Percentiles rank a stretch among this genome's conserved stretches.
Evolutionary conservation across 2,329 filamentous ascomycete species (phyloP).

Genomic region (Ophiocordyceps sinensis): DNA sequence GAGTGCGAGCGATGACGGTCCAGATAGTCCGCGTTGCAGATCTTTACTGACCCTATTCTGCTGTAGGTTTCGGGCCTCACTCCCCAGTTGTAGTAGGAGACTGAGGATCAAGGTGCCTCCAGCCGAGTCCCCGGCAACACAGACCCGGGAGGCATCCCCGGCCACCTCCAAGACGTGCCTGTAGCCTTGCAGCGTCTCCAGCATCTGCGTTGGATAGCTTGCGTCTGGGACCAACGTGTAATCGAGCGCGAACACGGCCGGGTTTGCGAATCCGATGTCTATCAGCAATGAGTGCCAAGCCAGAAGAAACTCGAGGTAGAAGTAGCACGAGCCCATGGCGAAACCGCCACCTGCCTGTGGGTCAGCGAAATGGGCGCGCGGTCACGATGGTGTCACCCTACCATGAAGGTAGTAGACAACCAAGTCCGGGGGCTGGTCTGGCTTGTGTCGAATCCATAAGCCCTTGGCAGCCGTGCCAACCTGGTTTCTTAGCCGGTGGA

Average conservation of each 20-base stretch:
- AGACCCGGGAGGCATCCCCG: conserved; percentile 45
- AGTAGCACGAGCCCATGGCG: conserved; percentile 66
- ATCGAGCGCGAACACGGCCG: conserved; percentile 65
- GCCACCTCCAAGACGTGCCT: conserved; percentile 49
- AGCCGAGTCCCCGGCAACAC: conserved; percentile 66
- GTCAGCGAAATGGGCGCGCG: not conserved
- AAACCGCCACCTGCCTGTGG: conserved; percentile 54
- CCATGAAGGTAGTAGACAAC: conserved; percentile 76
- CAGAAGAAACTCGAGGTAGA: conserved; percentile 74
- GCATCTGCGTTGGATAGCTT: conserved; percentile 57
- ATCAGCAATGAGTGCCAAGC: conserved; percentile 55
- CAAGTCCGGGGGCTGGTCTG: conserved; percentile 49
- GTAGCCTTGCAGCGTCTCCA: conserved; percentile 57
- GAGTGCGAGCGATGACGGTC: conserved; percentile 7
- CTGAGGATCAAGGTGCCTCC: conserved; percentile 62
- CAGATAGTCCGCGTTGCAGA: conserved; percentile 1
- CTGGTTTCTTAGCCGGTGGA: conserved; percentile 4
- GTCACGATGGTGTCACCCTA: conserved; percentile 19
- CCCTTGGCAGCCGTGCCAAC: conserved; percentile 37
- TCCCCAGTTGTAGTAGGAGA: conserved; percentile 52
- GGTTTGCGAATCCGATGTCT: conserved; percentile 53
- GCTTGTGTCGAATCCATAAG: conserved; percentile 54
- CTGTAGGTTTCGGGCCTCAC: conserved; percentile 10
- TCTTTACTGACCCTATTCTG: conserved; percentile 5
- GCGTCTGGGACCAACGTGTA: conserved; percentile 68